Base-by-base conservation (phyloP, 495 filamentous ascomycete species). In the Penicilliopsis zonata region DNA sequence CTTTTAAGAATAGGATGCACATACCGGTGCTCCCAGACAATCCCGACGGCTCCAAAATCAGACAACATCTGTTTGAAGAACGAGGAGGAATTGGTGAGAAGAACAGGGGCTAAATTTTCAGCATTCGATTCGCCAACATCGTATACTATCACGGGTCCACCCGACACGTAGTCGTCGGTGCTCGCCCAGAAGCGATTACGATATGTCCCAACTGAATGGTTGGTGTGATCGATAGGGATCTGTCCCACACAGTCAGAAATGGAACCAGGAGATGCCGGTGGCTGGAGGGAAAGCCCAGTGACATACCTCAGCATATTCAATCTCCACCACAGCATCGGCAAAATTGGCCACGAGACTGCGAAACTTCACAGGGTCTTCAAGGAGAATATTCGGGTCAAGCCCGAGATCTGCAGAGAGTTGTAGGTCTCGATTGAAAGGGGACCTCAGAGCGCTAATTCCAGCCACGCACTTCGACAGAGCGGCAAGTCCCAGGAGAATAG, bases 11-110 rank as follows among this genome's bases (percentile, higher is more conserved):
- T 12, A 6, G 8, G 6, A 12, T 21, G n/a, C 7, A 46, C 55
- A 30, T 19, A 75, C 61, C 71, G 48, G 38, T 76, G 72, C 41
- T 76, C 72, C 71, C 71, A 76, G 1, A 65, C 47, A 20, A 76
- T 69, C 1, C 69, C 72, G 19, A 76, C 53, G 0, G 58, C 72
- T 9, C 55, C 47, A 30, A 70, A 65, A 18, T 67, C 53, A 24
- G 59, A 34, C 13, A 74, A 44, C 23, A 68, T 37, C 18, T 53
- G 35, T 9, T 42, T 47, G 28, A 73, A 63, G 34, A 67, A 63
- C 1, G 55, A 57, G n/a, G 39, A 33, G 1, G 43, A 40, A 19
- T 60, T 61, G 15, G 50, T 54, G 28, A 74, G 39, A 30, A 54
- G 42, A 4, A 28, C 15, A 22, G 43, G 28, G 8, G 49, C 50